Conservation (phyloP, 2,329 filamentous ascomycete genomes). For the Rutstroemia sydowiana region DNA sequence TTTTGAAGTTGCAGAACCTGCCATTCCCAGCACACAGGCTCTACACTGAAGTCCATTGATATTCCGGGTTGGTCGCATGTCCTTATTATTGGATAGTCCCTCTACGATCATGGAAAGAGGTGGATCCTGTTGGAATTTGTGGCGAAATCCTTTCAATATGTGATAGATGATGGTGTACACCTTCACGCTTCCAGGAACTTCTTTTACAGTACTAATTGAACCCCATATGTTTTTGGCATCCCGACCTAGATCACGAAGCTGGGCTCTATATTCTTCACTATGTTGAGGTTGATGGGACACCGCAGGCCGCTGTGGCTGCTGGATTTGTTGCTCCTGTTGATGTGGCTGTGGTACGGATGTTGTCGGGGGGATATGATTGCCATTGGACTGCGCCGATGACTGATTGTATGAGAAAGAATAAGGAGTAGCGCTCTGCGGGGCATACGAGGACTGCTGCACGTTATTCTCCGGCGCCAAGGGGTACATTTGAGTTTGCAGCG, state of each 20-base stretch:
- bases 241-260: constrained; percentile 46
- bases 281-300: constrained; percentile 22
- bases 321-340: constrained; percentile 18
- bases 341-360: constrained; percentile 4
- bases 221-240: constrained; percentile 58
- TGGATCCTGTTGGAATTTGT: constrained; percentile 49
- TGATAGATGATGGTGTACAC: constrained; percentile 59
- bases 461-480: constrained; percentile 15
- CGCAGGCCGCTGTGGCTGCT: constrained; percentile 14
- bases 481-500: constrained; percentile 18
- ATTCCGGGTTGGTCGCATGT: constrained; percentile 49
- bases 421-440: constrained; percentile 15
- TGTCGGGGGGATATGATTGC: not conserved
- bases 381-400: constrained; percentile 20
- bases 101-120: constrained; percentile 53
- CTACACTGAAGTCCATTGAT: constrained; percentile 49
- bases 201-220: constrained; percentile 48
- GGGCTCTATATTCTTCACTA: constrained; percentile 38
- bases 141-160: constrained; percentile 48
- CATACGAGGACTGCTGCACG: constrained; percentile 17
- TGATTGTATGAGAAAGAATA: constrained; percentile 19
- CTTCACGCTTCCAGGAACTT: constrained; percentile 54
- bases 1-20: constrained; percentile 25
- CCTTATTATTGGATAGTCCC: constrained; percentile 46
- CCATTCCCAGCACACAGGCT: constrained; percentile 38